phyloP scores from a whole-genome alignment of 2,329 filamentous ascomycete species.

The Waltergamsia citrina region DNA sequence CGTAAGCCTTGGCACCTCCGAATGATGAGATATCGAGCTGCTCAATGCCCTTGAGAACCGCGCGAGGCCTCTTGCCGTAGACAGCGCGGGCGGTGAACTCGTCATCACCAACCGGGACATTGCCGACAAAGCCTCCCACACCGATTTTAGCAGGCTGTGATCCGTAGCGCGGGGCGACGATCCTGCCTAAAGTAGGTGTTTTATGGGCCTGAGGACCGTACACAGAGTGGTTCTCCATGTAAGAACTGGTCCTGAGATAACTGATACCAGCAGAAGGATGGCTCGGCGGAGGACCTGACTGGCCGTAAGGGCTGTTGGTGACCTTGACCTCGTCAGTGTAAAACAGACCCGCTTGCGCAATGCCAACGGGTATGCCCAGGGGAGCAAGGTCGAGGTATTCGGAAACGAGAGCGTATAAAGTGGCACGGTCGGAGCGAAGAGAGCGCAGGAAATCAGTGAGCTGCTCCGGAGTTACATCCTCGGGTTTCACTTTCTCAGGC shows the following conservation, averaged over 20 bases:
- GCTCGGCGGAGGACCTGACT: constrained; percentile 45
- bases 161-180: constrained; percentile 34
- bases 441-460: constrained; percentile 41
- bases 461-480: constrained; percentile 38
- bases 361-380: constrained; percentile 23
- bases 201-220: constrained; percentile 48
- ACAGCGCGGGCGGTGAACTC: constrained; percentile 22
- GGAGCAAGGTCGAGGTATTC: constrained; percentile 55
- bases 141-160: constrained; percentile 33
- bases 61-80: constrained; percentile 6
- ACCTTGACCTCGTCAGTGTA: constrained; percentile 5
- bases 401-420: constrained; percentile 44
- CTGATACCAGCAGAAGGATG: constrained; percentile 55
- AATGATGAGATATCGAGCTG: constrained; percentile 34
- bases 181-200: constrained; percentile 37
- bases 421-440: constrained; percentile 39
- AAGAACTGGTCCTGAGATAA: constrained; percentile 46
- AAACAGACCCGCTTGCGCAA: constrained; percentile 6
- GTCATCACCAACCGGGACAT: constrained; percentile 30
- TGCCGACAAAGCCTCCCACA: constrained; percentile 43
- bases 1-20: constrained; percentile 47
- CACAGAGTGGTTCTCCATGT: constrained; percentile 49
- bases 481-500: constrained; percentile 15
- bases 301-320: constrained; percentile 34
- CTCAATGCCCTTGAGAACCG: constrained; percentile 22